Evolutionary conservation across 2,329 filamentous ascomycete genomes (phyloP).

Genomic region (Fusarium musae): DNA sequence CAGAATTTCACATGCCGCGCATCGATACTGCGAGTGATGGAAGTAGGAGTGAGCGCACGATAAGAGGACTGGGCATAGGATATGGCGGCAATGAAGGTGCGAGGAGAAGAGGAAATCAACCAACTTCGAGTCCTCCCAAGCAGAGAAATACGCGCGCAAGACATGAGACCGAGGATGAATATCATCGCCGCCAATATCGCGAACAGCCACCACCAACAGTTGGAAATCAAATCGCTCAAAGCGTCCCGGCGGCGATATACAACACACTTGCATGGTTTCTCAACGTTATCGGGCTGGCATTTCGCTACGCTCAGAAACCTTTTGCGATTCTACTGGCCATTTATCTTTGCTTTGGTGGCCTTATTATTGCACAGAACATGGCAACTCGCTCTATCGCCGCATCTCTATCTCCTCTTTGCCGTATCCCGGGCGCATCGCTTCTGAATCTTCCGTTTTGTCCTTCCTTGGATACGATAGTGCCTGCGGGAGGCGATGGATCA

Average conservation of each 20-base stretch:
- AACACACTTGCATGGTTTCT: slow-evolving; percentile 60
- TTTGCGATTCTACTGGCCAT: slow-evolving; percentile 70
- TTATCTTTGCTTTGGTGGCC: slow-evolving; percentile 68
- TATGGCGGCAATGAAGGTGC: slow-evolving; percentile 39
- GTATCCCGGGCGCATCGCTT: slow-evolving; percentile 71
- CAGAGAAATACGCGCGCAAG: slow-evolving; percentile 32
- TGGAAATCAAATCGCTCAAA: slow-evolving; percentile 48
- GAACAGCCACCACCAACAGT: slow-evolving; percentile 32
- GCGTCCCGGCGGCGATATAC: slow-evolving; percentile 53
- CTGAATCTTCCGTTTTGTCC: slow-evolving; percentile 74
- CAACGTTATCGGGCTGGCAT: slow-evolving; percentile 67
- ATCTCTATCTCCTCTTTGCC: slow-evolving; percentile 75
- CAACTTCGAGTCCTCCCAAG: slow-evolving; percentile 41
- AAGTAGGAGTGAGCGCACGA: slow-evolving; percentile 49
- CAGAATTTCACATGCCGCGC: slow-evolving; percentile 65
- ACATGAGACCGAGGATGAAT: slow-evolving; percentile 31
- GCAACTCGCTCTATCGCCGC: slow-evolving; percentile 68
- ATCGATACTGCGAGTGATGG: slow-evolving; percentile 55
- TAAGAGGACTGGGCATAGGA: slow-evolving; percentile 43
- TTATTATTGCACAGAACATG: slow-evolving; percentile 70
- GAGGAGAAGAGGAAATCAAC: slow-evolving; percentile 42
- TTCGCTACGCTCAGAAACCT: slow-evolving; percentile 72
- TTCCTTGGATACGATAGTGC: slow-evolving; percentile 43
- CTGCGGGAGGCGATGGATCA: slow-evolving; percentile 24
- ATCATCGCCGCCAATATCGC: slow-evolving; percentile 20